These are phyloP conservation scores for Onygenales sp. DNA, from an alignment of 2,329 filamentous ascomycete genomes.

Conservation along the genomic window DNA sequence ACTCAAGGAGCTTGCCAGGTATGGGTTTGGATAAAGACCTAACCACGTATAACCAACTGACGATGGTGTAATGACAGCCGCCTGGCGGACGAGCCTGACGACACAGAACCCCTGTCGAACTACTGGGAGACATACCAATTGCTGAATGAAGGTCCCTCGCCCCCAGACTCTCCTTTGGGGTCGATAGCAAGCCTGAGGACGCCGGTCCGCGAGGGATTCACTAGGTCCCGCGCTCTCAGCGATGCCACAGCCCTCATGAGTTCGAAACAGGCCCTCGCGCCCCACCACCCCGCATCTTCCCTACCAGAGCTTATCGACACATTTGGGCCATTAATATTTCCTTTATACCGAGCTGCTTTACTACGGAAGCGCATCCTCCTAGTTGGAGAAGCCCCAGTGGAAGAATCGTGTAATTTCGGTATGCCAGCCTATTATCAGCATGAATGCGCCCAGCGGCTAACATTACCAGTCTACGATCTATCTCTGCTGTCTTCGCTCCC, in stretches of 20 bases:
- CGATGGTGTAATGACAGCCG: constrained; percentile 19
- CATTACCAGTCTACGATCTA: constrained; percentile 64
- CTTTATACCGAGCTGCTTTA: constrained; percentile 77
- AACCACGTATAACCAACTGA: background rate
- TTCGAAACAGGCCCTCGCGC: constrained; percentile 53
- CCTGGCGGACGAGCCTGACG: constrained; percentile 56
- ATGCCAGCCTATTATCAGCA: constrained; percentile 10
- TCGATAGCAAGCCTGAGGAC: constrained; percentile 41
- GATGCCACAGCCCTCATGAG: constrained; percentile 32
- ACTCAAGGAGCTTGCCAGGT: constrained; percentile 66
- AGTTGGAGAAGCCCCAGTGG: constrained; percentile 75
- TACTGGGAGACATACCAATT: constrained; percentile 60
- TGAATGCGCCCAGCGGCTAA: constrained; percentile 12
- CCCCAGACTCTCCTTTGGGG: constrained; percentile 41
- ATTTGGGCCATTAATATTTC: constrained; percentile 87
- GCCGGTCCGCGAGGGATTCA: constrained; percentile 40
- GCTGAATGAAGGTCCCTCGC: constrained; percentile 26
- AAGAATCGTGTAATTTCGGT: constrained; percentile 84
- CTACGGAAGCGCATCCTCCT: constrained; percentile 82
- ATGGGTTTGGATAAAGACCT: constrained; percentile 15
- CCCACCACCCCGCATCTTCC: constrained; percentile 78
- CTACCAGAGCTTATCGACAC: constrained; percentile 66
- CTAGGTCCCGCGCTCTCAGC: constrained; percentile 31
- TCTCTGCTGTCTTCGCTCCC: constrained; percentile 90
- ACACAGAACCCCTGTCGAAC: constrained; percentile 57